Conservation (phyloP, 2,329 filamentous ascomycete genomes). For the Scolecobasidium constrictum region DNA sequence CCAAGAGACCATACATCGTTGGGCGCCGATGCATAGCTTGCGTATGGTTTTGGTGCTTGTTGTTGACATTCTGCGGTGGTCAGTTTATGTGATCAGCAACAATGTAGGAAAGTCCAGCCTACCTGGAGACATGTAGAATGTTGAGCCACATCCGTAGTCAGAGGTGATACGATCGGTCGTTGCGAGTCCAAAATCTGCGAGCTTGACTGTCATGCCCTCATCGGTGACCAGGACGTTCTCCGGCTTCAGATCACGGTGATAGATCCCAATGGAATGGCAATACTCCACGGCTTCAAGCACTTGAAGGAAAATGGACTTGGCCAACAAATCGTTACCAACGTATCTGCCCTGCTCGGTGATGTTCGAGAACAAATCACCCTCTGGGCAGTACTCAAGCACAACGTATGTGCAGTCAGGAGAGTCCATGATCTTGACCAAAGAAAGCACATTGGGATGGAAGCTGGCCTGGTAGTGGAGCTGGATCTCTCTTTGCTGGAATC, state of each 20-base stretch:
- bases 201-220: constrained; percentile 78
- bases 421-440: constrained; percentile 87
- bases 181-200: constrained; percentile 94
- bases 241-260: constrained; percentile 94
- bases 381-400: constrained; percentile 91
- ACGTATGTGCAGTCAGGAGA: constrained; percentile 88
- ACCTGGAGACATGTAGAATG: constrained; percentile 99
- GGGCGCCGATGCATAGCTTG: constrained; percentile 80
- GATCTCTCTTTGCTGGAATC: constrained; percentile 90
- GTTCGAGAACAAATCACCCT: constrained; percentile 93
- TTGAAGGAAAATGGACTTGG: constrained; percentile 82
- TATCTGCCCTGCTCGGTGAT: constrained; percentile 94
- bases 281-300: constrained; percentile 93
- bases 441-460: constrained; percentile 85
- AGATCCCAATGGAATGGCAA: constrained; percentile 88
- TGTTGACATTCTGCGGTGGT: constrained; percentile 71
- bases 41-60: constrained; percentile 53
- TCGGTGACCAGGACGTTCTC: constrained; percentile 95
- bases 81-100: constrained; percentile 15
- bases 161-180: constrained; percentile 74
- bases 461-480: constrained; percentile 82
- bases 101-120: constrained; percentile 6
- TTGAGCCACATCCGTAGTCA: constrained; percentile 96
- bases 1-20: constrained; percentile 99
- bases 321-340: constrained; percentile 80